Evolutionary conservation across 2,329 filamentous ascomycete genomes (phyloP).

Genomic region (Dactylella cylindrospora): DNA sequence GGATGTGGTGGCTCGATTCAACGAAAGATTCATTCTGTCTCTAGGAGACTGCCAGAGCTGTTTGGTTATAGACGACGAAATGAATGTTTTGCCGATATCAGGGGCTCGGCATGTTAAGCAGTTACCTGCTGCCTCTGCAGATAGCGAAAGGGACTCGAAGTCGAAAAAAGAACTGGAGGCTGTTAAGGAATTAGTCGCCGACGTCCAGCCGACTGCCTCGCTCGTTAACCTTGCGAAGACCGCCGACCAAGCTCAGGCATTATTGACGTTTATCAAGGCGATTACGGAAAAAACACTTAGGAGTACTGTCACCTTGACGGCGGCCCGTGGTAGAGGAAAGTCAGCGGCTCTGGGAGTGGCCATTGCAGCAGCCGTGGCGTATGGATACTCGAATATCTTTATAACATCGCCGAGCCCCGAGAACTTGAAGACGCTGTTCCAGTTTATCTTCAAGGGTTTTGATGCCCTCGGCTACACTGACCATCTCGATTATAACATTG

Average conservation of each 20-base stretch:
- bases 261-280: slow-evolving; percentile 94
- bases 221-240: slow-evolving; percentile 84
- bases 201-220: slow-evolving; percentile 81
- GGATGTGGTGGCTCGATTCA: slow-evolving; percentile 93
- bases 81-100: slow-evolving; percentile 95
- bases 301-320: slow-evolving; percentile 90
- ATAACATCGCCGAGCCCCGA: slow-evolving; percentile 97
- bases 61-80: slow-evolving; percentile 92
- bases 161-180: slow-evolving; percentile 74
- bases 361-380: slow-evolving; percentile 87
- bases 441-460: slow-evolving; percentile 98
- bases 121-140: slow-evolving; percentile 72
- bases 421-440: slow-evolving; percentile 97
- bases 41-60: slow-evolving; percentile 93
- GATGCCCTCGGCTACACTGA: slow-evolving; percentile 91
- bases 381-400: slow-evolving; percentile 99
- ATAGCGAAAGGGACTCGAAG: slow-evolving; percentile 67
- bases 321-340: slow-evolving; percentile 91
- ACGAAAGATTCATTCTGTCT: slow-evolving; percentile 94
- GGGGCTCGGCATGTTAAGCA: slow-evolving; percentile 87
- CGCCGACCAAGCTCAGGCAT: slow-evolving; percentile 90
- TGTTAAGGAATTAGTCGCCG: slow-evolving; percentile 83
- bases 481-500: slow-evolving; percentile 95
- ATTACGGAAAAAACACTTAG: slow-evolving; percentile 94
- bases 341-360: slow-evolving; percentile 93